A percentile compares a stretch with the other conserved stretches of the same genome.
Evolutionary conservation across 106 monocot genomes (phyloP).

Genomic region (Phalaenopsis equestris): DNA sequence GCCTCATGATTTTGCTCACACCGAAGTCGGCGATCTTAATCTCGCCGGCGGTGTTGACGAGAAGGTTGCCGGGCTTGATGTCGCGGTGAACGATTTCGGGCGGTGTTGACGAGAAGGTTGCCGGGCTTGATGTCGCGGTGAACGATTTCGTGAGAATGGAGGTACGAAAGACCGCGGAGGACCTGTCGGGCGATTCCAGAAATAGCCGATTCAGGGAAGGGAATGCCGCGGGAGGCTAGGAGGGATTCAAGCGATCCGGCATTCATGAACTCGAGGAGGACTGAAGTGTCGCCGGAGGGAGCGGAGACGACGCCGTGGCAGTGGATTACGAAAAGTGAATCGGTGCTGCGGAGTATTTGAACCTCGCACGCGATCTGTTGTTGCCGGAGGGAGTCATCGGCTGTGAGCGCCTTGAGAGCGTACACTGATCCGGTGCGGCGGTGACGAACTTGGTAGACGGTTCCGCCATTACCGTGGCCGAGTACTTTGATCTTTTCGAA

Average conservation of each 20-base stretch:
- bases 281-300: slow-evolving; percentile 30
- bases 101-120: slow-evolving; percentile 34
- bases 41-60: slow-evolving; percentile 26
- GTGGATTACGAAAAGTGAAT: slow-evolving; percentile 41
- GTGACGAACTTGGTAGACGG: slow-evolving; percentile 81
- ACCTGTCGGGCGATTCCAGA: slow-evolving; percentile 44
- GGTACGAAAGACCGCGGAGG: slow-evolving; percentile 39
- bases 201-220: slow-evolving; percentile 40
- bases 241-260: slow-evolving; percentile 31
- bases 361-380: slow-evolving; percentile 28
- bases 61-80: slow-evolving; percentile 71
- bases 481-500: slow-evolving; percentile 66
- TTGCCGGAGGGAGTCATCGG: slow-evolving; percentile 10
- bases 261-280: slow-evolving; percentile 48
- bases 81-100: too few relatives aligned
- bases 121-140: slow-evolving; percentile 55
- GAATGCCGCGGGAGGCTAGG: slow-evolving; percentile 3
- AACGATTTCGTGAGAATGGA: slow-evolving; percentile 51
- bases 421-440: slow-evolving; percentile 32
- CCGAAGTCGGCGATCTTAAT: slow-evolving; percentile 88
- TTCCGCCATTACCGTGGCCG: slow-evolving; percentile 85
- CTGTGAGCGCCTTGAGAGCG: slow-evolving; percentile 65
- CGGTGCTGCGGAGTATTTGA: slow-evolving; percentile 48
- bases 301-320: slow-evolving; percentile 31
- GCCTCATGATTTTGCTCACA: slow-evolving; percentile 42